Percentiles rank a stretch among this genome's conserved stretches.
These are phyloP conservation scores for Geotrichum macrosporum DNA, from an alignment of 1,139 yeast genomes.

Conservation along the genomic window DNA sequence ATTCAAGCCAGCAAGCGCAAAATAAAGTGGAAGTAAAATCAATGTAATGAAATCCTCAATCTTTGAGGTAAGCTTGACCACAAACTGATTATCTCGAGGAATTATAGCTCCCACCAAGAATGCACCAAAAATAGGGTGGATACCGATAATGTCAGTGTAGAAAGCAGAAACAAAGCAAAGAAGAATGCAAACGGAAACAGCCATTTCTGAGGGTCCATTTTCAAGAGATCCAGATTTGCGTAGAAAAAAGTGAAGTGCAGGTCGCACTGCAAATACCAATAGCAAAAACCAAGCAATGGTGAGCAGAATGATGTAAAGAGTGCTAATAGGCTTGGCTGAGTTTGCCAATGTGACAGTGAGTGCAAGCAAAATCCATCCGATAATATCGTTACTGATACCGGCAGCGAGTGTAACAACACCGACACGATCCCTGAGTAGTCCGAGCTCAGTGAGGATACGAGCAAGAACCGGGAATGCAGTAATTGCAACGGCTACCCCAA, in stretches of 20 bases:
- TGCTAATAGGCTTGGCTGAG: conserved; percentile 60
- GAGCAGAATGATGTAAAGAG: conserved; percentile 62
- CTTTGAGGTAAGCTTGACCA: conserved; percentile 61
- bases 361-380: conserved; percentile 80
- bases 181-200: conserved; percentile 53
- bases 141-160: conserved; percentile 76
- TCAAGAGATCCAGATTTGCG: conserved; percentile 49
- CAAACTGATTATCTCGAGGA: conserved; percentile 75
- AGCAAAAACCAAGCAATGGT: conserved; percentile 64
- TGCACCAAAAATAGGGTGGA: conserved; percentile 78
- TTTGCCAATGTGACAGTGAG: conserved; percentile 71
- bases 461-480: conserved; percentile 84
- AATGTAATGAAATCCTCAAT: conserved; percentile 73
- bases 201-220: conserved; percentile 61
- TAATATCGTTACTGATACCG: conserved; percentile 70
- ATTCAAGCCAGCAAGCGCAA: conserved; percentile 71
- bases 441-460: conserved; percentile 67
- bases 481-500: conserved; percentile 75
- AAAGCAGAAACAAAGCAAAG: conserved; percentile 63
- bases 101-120: conserved; percentile 70
- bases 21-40: conserved; percentile 67
- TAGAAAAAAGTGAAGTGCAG: conserved; percentile 45
- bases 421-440: conserved; percentile 64
- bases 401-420: conserved; percentile 79
- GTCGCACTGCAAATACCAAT: conserved; percentile 53